Evolutionary conservation across 164 flowering plant genomes (phyloP).

Genomic region (Liquidambar formosana): DNA sequence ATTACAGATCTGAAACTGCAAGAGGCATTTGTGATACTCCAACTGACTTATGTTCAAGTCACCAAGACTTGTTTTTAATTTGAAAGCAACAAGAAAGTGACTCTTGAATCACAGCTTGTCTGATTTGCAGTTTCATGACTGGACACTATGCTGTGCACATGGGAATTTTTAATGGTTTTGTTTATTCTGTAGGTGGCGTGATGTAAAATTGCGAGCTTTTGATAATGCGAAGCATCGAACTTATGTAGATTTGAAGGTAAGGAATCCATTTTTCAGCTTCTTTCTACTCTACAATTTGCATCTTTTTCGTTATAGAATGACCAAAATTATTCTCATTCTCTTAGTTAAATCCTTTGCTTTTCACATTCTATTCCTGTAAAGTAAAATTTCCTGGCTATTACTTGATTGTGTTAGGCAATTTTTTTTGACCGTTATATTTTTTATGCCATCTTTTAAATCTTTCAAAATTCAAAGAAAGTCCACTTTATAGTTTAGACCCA

Average conservation of each 20-base stretch:
- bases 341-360: neutral
- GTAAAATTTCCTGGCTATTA: too few relatives aligned
- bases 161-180: neutral
- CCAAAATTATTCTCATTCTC: neutral
- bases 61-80: neutral
- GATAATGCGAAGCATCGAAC: conserved; percentile 61
- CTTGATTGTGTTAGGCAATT: too few relatives aligned
- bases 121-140: neutral
- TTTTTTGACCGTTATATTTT: neutral
- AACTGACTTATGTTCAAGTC: neutral
- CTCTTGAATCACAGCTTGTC: neutral
- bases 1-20: neutral
- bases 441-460: neutral
- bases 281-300: too few relatives aligned
- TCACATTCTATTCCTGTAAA: neutral
- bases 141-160: neutral
- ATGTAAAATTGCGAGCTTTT: conserved; percentile 67
- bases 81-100: neutral
- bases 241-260: conserved; percentile 64
- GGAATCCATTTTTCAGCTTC: neutral
- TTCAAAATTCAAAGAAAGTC: neutral
- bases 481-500: conserved; percentile 10
- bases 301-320: neutral
- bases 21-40: neutral
- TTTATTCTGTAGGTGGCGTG: conserved; percentile 74